phyloP scores from a whole-genome alignment of 2,329 filamentous ascomycete species.

The Lasiodiplodia sp. region DNA sequence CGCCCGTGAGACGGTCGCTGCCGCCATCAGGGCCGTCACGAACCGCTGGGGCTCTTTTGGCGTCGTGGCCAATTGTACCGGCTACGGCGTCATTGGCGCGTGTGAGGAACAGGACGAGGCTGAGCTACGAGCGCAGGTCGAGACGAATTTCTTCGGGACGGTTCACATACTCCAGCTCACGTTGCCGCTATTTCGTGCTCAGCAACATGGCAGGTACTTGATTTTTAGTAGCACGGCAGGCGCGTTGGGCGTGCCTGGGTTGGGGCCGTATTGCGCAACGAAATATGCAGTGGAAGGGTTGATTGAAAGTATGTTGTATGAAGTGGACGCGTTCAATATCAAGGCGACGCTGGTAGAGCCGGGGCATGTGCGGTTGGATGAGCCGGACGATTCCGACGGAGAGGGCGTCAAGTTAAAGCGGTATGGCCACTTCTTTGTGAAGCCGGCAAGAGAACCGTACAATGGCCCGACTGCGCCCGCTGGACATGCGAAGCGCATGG shows the following conservation, averaged over 20 bases:
- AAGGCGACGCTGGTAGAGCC: constrained; percentile 94
- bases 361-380: constrained; percentile 85
- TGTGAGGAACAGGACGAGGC: constrained; percentile 97
- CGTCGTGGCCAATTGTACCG: constrained; percentile 67
- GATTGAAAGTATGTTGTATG: constrained; percentile 96
- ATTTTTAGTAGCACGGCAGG: constrained; percentile 95
- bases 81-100: constrained; percentile 89
- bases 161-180: constrained; percentile 91
- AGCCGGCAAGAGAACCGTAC: constrained; percentile 81
- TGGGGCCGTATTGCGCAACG: constrained; percentile 94
- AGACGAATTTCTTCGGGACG: constrained; percentile 97
- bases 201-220: constrained; percentile 78
- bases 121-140: constrained; percentile 94
- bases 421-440: constrained; percentile 93
- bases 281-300: constrained; percentile 97
- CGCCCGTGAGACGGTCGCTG: constrained; percentile 76
- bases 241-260: constrained; percentile 88
- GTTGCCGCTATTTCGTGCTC: constrained; percentile 83
- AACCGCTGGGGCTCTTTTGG: constrained; percentile 69
- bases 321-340: constrained; percentile 89
- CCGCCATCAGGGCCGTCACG: constrained; percentile 74
- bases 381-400: constrained; percentile 64
- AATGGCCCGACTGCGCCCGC: constrained; percentile 79
- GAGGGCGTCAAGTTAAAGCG: constrained; percentile 64
- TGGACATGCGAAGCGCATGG: constrained; percentile 86